Evolutionary conservation across 257 asterid species (phyloP).

Genomic region (Solanum ossicruentum): DNA sequence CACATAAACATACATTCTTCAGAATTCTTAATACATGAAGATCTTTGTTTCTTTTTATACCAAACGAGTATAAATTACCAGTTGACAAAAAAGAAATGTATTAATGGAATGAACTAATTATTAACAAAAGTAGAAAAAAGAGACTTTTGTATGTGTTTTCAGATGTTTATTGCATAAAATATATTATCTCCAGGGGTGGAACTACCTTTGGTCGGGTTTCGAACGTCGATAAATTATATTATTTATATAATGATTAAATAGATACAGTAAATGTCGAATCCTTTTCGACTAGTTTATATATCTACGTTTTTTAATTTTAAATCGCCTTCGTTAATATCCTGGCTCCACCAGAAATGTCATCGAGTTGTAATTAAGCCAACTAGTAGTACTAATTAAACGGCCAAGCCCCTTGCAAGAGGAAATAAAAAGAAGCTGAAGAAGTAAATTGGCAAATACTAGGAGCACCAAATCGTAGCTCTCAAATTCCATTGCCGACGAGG

Average conservation of each 20-base stretch:
- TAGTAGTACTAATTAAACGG: too few relatives aligned
- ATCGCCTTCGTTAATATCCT: too few relatives aligned
- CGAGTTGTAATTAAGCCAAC: not conserved
- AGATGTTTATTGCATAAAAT: not conserved
- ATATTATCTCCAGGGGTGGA: not conserved
- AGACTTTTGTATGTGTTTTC: accelerated
- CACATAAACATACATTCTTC: not conserved
- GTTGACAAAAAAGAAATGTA: too few relatives aligned
- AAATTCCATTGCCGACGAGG: not conserved
- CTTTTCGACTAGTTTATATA: too few relatives aligned
- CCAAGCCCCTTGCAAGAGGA: not conserved
- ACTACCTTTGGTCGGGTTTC: too few relatives aligned
- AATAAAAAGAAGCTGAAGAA: not conserved
- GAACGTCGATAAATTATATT: too few relatives aligned
- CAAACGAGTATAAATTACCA: too few relatives aligned
- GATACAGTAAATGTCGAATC: too few relatives aligned
- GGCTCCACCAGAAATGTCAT: too few relatives aligned
- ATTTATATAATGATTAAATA: too few relatives aligned
- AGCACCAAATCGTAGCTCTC: not conserved
- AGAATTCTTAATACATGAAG: not conserved
- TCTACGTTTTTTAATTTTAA: too few relatives aligned
- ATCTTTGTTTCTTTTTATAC: not conserved
- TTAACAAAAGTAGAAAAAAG: not conserved
- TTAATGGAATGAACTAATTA: too few relatives aligned
- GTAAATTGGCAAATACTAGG: not conserved